Base-by-base conservation (phyloP, 2,329 filamentous ascomycete species). In the Microdochium paspali region DNA sequence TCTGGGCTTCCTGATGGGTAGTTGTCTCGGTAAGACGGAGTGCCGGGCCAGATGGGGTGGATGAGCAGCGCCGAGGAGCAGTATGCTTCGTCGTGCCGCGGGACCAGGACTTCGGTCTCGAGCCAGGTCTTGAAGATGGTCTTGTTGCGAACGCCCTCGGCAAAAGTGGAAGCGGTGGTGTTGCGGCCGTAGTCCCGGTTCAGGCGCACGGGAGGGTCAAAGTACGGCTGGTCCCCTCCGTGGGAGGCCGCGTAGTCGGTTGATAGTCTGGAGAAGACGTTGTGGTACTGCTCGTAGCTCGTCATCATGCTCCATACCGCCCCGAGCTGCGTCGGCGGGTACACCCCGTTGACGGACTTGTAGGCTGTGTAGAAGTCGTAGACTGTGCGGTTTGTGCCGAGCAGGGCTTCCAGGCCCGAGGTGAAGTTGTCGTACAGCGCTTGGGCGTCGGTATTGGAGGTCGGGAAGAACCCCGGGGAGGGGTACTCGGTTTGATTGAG, bases 401-500 rank as follows among this genome's bases (percentile, higher is more conserved):
- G 46, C 40, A 48, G 35, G 6, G 21, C 46, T 23, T 48, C 46
- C 12, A 48, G 42, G n/a, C 44, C 25, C 42, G 23, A 28, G 13
- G 44, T 44, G 40, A 43, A 48, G 21, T 25, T 42, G 42, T 48
- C 46, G 21, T 44, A 26, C 3, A 44, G 28, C 20, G 26, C 13
- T 20, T 26, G 23, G 28, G 46, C 46, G 13, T 20, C 42, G 15
- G 40, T 21, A 26, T 23, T 48, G 73, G 39, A 18, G 7, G 39
- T 87, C 21, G 79, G 76, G 61, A 83, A 87, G 68, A 79, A 81
- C 63, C 76, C 82, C n/a, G 71, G 72, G 24, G 76, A 81, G 52
- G 84, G 82, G 31, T 84, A 87, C 63, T 87, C 39, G 15, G 20
- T 25, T 10, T 5, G 10, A n/a, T 25, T 43, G 18, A 23, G 7